A percentile compares a stretch with the other conserved stretches of the same genome.
phyloP scores from a whole-genome alignment of 305 asterid species.

The Fraxinus dipetala region DNA sequence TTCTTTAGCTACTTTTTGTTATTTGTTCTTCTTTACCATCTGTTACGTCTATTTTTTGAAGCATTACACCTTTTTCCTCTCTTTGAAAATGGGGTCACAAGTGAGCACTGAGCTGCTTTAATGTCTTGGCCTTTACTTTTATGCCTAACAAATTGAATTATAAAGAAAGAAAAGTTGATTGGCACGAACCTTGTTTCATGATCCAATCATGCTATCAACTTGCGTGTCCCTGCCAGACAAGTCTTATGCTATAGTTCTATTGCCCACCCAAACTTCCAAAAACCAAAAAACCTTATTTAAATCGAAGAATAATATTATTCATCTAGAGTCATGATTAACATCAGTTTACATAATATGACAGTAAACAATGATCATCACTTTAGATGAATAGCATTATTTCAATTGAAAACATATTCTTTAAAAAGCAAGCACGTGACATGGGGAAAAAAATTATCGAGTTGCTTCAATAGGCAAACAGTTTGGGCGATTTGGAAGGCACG shows the following conservation, averaged over 20 bases:
- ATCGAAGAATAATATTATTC: too few relatives aligned
- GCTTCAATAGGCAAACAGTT: background rate
- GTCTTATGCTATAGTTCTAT: constrained; percentile 19
- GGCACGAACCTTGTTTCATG: constrained; percentile 74
- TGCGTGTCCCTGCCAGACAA: constrained; percentile 60
- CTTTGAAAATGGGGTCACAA: constrained; percentile 38
- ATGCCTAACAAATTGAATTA: constrained; percentile 40
- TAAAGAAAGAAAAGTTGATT: constrained; percentile 40
- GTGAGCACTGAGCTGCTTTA: constrained; percentile 22
- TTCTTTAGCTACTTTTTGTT: constrained; percentile 33
- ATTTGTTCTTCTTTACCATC: constrained; percentile 31
- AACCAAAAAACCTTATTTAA: constrained; percentile 17
- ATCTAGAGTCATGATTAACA: too few relatives aligned
- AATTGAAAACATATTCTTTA: background rate
- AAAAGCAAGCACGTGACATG: background rate
- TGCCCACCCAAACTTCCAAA: constrained; percentile 32
- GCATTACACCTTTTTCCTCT: constrained; percentile 27
- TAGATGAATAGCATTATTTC: too few relatives aligned
- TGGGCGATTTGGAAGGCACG: background rate
- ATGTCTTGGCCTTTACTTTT: constrained; percentile 54
- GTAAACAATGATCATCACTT: too few relatives aligned
- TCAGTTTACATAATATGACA: too few relatives aligned
- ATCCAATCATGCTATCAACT: constrained; percentile 58
- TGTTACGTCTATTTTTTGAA: constrained; percentile 17
- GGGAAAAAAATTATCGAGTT: too few relatives aligned